Evolutionary conservation across 228 moss, liverwort and hornwort species (phyloP).

Genomic region (Sphagnum fallax): DNA sequence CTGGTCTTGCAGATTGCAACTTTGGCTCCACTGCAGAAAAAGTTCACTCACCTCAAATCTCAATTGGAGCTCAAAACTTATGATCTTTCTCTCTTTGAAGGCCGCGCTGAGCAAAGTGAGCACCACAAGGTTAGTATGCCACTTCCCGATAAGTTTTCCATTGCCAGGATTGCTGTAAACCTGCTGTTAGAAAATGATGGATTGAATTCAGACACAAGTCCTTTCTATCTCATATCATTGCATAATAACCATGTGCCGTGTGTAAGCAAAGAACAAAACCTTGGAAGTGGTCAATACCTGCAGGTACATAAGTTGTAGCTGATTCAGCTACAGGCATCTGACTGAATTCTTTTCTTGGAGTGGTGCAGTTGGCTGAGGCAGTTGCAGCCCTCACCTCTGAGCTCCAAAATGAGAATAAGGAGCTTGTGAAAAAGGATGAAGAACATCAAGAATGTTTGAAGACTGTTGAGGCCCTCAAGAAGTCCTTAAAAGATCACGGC

Average conservation of each 20-base stretch:
- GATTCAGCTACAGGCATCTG: not conserved
- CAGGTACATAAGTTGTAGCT: no score
- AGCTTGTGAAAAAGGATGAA: constrained; percentile 47
- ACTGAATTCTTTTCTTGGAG: not conserved
- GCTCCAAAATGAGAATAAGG: constrained; percentile 53
- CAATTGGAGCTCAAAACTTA: constrained; percentile 88
- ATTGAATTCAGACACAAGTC: no score
- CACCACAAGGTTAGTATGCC: constrained; percentile 69
- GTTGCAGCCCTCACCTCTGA: constrained; percentile 69
- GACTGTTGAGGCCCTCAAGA: constrained; percentile 47
- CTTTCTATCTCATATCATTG: no score
- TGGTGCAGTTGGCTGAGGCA: constrained; percentile 64
- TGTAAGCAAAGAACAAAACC: no score
- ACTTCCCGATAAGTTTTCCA: not conserved
- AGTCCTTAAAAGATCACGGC: constrained; percentile 69
- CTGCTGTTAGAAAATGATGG: no score
- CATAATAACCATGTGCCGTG: no score
- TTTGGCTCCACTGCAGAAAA: constrained; percentile 66
- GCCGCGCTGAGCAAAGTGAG: constrained; percentile 88
- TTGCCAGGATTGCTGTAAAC: no score
- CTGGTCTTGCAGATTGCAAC: constrained; percentile 65
- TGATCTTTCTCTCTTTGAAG: constrained; percentile 82
- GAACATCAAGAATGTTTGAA: constrained; percentile 55
- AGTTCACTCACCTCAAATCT: constrained; percentile 67
- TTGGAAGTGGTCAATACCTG: no score